Conservation (phyloP, 2,329 filamentous ascomycete genomes). For the Pseudocercospora pini-densiflorae region DNA sequence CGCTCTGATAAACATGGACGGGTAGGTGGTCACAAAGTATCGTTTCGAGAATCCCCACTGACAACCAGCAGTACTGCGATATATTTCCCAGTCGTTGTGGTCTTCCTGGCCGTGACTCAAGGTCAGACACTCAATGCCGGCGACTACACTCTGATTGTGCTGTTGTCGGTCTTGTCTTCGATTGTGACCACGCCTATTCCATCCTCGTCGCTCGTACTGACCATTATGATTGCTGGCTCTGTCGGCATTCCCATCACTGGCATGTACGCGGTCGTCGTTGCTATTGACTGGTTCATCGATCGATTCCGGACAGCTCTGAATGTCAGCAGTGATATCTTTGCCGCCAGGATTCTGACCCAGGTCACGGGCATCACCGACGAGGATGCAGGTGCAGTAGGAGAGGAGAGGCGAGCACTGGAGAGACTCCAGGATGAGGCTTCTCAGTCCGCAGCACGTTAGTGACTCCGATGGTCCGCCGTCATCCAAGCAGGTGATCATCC, state of each 20-base stretch:
- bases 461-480: neutral
- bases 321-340: constrained; percentile 57
- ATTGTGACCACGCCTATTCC: constrained; percentile 61
- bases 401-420: neutral
- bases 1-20: constrained; percentile 58
- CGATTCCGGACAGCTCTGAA: constrained; percentile 59
- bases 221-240: constrained; percentile 55
- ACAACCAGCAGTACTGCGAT: constrained; percentile 49
- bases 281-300: constrained; percentile 62
- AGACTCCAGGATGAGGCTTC: neutral
- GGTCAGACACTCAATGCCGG: constrained; percentile 48
- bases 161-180: constrained; percentile 57
- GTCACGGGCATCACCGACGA: constrained; percentile 44
- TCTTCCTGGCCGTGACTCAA: constrained; percentile 59
- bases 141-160: constrained; percentile 56
- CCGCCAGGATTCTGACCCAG: constrained; percentile 46
- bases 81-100: constrained; percentile 59
- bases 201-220: constrained; percentile 56
- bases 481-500: neutral
- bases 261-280: constrained; percentile 59
- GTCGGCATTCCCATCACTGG: constrained; percentile 53
- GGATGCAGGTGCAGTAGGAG: neutral
- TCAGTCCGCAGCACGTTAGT: neutral
- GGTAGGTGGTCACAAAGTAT: constrained; percentile 19
- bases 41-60: neutral